phyloP scores from a whole-genome alignment of 441 rosid genomes.

The Viola pubescens region DNA sequence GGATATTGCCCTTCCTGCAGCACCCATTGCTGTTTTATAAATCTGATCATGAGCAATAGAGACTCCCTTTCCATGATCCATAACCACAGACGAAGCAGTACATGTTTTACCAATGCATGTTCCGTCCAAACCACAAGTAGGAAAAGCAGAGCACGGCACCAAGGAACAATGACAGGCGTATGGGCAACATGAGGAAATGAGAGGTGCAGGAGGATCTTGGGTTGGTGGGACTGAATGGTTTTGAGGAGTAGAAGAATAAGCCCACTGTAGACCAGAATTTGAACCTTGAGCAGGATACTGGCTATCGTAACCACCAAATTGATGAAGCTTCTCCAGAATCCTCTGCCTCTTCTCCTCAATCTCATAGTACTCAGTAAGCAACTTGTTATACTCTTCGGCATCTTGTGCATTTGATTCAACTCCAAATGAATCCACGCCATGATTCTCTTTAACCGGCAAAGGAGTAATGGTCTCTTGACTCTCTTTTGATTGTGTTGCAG shows the following conservation, averaged over 20 bases:
- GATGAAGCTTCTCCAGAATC: conserved; percentile 42
- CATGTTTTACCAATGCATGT: conserved; percentile 16
- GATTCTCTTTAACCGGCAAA: conserved; percentile 19
- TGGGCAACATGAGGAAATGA: conserved; percentile 34
- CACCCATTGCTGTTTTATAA: conserved; percentile 42
- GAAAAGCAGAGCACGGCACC: conserved; percentile 27
- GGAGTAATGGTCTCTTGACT: conserved; percentile 5
- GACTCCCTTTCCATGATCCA: conserved; percentile 13
- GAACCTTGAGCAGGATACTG: conserved; percentile 32
- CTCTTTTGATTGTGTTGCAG: conserved; percentile 15
- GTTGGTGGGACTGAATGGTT: conserved; percentile 20
- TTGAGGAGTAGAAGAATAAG: conserved; percentile 24
- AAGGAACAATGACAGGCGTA: conserved; percentile 27
- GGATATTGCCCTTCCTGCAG: conserved; percentile 46
- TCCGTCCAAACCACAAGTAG: conserved; percentile 28
- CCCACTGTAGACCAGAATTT: conserved; percentile 27
- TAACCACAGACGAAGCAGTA: conserved; percentile 14
- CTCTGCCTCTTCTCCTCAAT: conserved; percentile 51
- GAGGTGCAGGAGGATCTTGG: conserved; percentile 23
- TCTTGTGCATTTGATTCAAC: conserved; percentile 22
- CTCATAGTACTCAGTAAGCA: conserved; percentile 48
- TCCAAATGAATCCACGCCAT: conserved; percentile 13
- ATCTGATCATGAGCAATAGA: conserved; percentile 21
- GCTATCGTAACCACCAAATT: conserved; percentile 30
- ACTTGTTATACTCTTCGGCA: conserved; percentile 34